Base-by-base conservation (phyloP, 345 rosid genomes). In the Lepidium sativum region DNA sequence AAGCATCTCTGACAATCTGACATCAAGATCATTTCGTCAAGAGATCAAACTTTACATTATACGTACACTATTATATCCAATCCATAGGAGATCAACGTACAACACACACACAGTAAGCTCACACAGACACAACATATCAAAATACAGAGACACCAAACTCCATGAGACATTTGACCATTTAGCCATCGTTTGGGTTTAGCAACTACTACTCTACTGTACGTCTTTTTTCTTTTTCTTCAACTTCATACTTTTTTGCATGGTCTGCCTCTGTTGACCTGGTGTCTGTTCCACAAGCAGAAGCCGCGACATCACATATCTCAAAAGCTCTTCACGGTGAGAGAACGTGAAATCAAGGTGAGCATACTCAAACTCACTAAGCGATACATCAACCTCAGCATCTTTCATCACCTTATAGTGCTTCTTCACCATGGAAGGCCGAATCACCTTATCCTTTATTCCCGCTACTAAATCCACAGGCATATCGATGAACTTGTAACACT, bases 261-360 rank as follows among this genome's bases (percentile, higher is more conserved):
- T 31, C 23, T 50, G 81, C 47, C 32, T 73, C 73, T 77, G 79
- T 18, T 56, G 71, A 9, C 48, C 9, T 14, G 65, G 73, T 5
- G 69, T 9, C 9, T 81, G 86, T 35, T 74, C 79, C 32, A 85
- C 89, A 0, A 81, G 85, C 73, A 84, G 69, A 83, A 94, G 56
- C 20, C 87, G 81, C 0, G 99, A 88, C 96, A 86, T 78, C 52
- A 94, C 95, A 9, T 83, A 90, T 6, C 85, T 77, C 47, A 94
- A 48, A 68, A 94, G 79, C 65, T 94, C 99, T 74, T 94, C 96
- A 0, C 78, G 90, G 76, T 94, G 95, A 20, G 97, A 82, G 67
- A 90, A 90, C 12, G 91, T 94, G 82, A 94, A 94, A 79, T 94
- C 99, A 73, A 90, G 76, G 78, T 90, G 99, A 14, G 89, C 99